These are phyloP conservation scores for Turritis glabra DNA, from an alignment of 345 rosid species.

Conservation along the genomic window DNA sequence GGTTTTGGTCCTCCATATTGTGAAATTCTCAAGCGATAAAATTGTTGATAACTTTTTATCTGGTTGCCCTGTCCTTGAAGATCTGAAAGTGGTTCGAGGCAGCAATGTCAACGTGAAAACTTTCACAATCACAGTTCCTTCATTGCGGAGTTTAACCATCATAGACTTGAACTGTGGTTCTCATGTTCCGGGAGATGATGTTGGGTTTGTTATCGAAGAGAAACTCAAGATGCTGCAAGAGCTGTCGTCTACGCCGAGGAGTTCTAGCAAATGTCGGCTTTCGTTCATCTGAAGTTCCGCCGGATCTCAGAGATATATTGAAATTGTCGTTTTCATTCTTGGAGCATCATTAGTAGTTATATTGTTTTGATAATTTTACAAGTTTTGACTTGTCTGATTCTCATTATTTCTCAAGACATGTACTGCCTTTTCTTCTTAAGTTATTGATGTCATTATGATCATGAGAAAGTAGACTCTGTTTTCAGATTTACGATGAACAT, in stretches of 20 bases:
- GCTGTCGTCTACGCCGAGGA: not conserved
- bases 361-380: too few species aligned
- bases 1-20: not conserved
- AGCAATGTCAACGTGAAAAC: not conserved
- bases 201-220: not conserved
- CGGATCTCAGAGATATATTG: not conserved
- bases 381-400: not conserved
- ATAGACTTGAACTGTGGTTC: not conserved
- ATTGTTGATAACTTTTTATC: not conserved
- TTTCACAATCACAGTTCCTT: constrained; percentile 7
- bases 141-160: not conserved
- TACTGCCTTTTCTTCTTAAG: too few species aligned
- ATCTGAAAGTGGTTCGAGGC: not conserved
- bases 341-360: not conserved
- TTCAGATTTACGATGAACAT: too few species aligned
- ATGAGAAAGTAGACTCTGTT: too few species aligned
- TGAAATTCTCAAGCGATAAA: not conserved
- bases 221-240: not conserved
- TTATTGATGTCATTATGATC: too few species aligned
- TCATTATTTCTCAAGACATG: not conserved
- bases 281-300: not conserved
- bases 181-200: not conserved
- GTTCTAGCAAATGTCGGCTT: not conserved
- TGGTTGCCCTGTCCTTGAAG: constrained; percentile 3
- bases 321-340: not conserved